Evolutionary conservation across 768 basidiomycete species (phyloP), one percentile per base, ranked within the genome.

Genomic region (Kondoa subrosea): DNA sequence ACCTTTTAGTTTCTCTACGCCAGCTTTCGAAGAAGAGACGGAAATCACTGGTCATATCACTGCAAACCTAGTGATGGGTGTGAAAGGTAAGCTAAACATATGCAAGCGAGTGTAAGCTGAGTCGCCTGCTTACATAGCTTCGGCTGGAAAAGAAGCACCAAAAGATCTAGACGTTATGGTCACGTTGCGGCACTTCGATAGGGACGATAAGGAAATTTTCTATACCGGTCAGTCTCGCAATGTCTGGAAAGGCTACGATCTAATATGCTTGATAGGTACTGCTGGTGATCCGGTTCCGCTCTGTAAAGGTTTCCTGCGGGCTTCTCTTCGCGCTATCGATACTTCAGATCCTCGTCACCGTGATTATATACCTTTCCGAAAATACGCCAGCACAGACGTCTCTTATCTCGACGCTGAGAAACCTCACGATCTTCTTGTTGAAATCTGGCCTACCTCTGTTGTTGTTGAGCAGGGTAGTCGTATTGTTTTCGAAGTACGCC

Each of bases 391-490:
- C 0, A 70, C 66, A n/a, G 73, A 74, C 50, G 70, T 71, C 16
- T 33, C 56, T 3, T 68, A 33, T 66, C 68, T 74, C 40, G 34
- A 72, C 57, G 67, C 71, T 0, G 65, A 69, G 3, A 33, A 63
- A 34, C 62, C 29, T 17, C 72, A 74, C 68, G 62, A 62, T 14
- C 27, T 73, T 50, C 60, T 69, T 32, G 72, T 75, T 59, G 75
- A 75, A 67, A 59, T 75, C 30, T 75, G 75, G 75, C 75, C 75
- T 32, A 75, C 74, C 12, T 66, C 65, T 31, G 68, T 71, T 25
- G 72, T 75, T 29, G 66, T 75, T 21, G 34, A 62, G 16, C 25
- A 56, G 1, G 75, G 75, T 16, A 63, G 66, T 1, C 66, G 67
- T 15, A 66, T 75, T 56, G 70, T 71, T 2, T 31, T 69, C 32